Conservation (phyloP, 2,329 filamentous ascomycete species). For the Pseudocercospora musae region DNA sequence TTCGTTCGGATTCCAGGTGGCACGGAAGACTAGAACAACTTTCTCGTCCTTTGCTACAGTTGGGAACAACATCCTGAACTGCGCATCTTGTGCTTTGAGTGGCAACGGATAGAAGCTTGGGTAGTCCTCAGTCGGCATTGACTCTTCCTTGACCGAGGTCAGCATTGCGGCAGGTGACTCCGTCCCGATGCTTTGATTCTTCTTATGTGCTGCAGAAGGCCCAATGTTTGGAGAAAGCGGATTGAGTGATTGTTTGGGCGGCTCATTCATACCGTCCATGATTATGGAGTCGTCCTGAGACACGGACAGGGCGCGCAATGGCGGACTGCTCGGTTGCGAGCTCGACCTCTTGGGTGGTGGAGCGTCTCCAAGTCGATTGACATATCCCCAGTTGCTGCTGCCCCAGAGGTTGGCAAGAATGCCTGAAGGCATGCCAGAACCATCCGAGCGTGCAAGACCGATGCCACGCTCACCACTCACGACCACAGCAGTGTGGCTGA, state of each 20-base stretch:
- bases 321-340: conserved; percentile 17
- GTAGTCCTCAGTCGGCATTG: conserved; percentile 49
- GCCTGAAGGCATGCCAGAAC: conserved; percentile 73
- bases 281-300: conserved; percentile 33
- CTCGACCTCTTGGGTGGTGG: conserved; percentile 32
- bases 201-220: conserved; percentile 26
- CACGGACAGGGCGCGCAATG: conserved; percentile 14
- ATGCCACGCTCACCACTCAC: conserved; percentile 74
- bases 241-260: conserved; percentile 11
- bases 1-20: conserved; percentile 78
- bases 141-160: conserved; percentile 44
- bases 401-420: conserved; percentile 95
- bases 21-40: conserved; percentile 85
- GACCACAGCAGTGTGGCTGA: conserved; percentile 81
- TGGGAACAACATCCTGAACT: conserved; percentile 90
- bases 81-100: conserved; percentile 72
- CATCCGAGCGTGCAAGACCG: conserved; percentile 56
- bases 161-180: conserved; percentile 12
- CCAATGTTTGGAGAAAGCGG: conserved; percentile 4
- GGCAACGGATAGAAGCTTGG: conserved; percentile 76
- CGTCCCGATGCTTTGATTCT: conserved; percentile 30
- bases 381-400: conserved; percentile 73
- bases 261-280: conserved; percentile 30
- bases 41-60: conserved; percentile 73
- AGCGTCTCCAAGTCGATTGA: conserved; percentile 61